phyloP scores from a whole-genome alignment of 2,329 filamentous ascomycete species.

The Elsinoe arachidis region DNA sequence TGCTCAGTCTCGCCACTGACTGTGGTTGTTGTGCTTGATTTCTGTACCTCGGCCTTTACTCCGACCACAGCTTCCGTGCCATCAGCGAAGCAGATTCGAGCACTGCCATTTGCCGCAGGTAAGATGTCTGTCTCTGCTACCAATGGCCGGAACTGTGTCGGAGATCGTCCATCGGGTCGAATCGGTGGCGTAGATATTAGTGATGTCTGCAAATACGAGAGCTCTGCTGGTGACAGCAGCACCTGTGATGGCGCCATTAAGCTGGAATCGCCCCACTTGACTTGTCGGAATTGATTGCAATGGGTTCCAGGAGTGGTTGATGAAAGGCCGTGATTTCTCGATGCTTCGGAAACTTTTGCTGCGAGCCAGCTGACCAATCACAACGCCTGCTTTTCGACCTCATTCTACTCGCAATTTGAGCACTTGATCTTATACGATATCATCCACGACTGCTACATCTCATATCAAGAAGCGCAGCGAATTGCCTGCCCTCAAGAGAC shows the following conservation, averaged over 20 bases:
- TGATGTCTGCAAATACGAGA: conserved; percentile 86
- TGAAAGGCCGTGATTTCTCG: too few relatives aligned
- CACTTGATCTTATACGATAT: too few relatives aligned
- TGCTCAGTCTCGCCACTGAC: conserved; percentile 19
- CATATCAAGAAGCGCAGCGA: too few relatives aligned
- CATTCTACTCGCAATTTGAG: not conserved
- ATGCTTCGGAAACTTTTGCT: not conserved
- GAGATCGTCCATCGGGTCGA: conserved; percentile 73
- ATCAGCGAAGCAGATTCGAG: conserved; percentile 87
- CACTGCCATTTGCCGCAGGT: conserved; percentile 82
- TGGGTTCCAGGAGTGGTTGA: too few relatives aligned
- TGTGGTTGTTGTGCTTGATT: conserved; percentile 39
- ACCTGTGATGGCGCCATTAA: conserved; percentile 55
- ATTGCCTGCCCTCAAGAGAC: too few relatives aligned
- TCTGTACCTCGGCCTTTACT: conserved; percentile 89
- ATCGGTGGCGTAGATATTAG: conserved; percentile 75
- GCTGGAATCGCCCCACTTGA: too few relatives aligned
- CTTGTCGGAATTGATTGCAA: too few relatives aligned
- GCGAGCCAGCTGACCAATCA: not conserved
- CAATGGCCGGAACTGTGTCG: conserved; percentile 83
- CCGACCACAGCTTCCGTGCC: conserved; percentile 94
- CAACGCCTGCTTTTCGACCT: not conserved
- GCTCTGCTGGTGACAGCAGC: conserved; percentile 86
- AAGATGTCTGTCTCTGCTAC: conserved; percentile 85
- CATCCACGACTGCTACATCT: not conserved